phyloP scores from a whole-genome alignment of 495 filamentous ascomycete genomes.

The Bathelium albidoporum region DNA sequence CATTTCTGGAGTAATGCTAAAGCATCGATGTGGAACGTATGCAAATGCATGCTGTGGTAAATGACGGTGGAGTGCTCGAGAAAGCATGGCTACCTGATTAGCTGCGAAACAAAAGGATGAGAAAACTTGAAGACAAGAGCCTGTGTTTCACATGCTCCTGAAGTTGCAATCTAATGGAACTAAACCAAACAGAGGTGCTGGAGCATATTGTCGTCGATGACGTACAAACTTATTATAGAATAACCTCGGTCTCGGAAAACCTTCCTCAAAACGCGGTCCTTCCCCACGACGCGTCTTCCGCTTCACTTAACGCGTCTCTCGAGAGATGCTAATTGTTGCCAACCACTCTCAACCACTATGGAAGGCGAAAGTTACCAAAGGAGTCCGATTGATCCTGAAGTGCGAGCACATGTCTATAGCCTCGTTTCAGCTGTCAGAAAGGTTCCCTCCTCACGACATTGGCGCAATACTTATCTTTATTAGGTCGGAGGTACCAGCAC shows the following conservation, averaged over 20 bases:
- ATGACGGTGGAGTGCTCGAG: not conserved
- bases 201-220: slow-evolving; percentile 1
- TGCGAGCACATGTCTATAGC: slow-evolving; percentile 81
- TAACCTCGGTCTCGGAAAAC: slow-evolving; percentile 1
- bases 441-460: not conserved
- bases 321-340: not conserved
- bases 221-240: too few species aligned
- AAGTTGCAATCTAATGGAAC: not conserved
- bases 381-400: slow-evolving; percentile 55
- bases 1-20: not conserved
- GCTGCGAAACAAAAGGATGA: not conserved
- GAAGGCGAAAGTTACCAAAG: not conserved
- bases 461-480: slow-evolving; percentile 4
- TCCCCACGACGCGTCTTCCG: slow-evolving; percentile 1
- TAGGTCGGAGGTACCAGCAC: slow-evolving; percentile 81
- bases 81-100: not conserved
- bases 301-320: not conserved
- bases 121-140: not conserved
- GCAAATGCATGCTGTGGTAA: not conserved
- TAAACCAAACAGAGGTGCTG: not conserved
- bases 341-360: not conserved
- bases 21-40: not conserved
- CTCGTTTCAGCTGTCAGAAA: slow-evolving; percentile 77
- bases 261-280: not conserved
- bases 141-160: not conserved